Conservation (phyloP, 257 asterid species). For the Gentiana dahurica region DNA sequence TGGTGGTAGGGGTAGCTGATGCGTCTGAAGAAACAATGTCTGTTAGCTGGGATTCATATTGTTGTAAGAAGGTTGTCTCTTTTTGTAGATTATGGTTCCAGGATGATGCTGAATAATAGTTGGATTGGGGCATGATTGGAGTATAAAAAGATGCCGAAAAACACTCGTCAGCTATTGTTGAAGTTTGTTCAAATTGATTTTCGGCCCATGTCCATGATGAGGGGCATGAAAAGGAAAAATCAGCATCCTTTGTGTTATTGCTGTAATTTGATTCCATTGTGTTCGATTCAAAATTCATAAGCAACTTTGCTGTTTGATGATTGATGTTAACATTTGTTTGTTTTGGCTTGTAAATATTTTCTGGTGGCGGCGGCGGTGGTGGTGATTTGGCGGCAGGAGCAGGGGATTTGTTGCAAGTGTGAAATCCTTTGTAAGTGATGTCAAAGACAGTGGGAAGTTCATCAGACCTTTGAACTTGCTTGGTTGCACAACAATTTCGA, state of each 20-base stretch:
- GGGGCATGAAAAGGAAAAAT: conserved; percentile 44
- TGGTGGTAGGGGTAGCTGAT: conserved; percentile 41
- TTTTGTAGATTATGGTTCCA: conserved; percentile 17
- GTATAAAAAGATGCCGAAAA: conserved; percentile 35
- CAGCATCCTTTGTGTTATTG: conserved; percentile 18
- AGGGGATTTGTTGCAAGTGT: conserved; percentile 36
- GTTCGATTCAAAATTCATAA: conserved; percentile 35
- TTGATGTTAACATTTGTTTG: conserved; percentile 9
- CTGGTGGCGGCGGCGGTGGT: conserved; percentile 30
- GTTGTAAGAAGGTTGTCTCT: conserved; percentile 12
- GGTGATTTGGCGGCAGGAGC: conserved; percentile 13
- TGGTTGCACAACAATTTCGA: conserved; percentile 76
- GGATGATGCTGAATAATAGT: conserved; percentile 19
- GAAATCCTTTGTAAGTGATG: conserved; percentile 67
- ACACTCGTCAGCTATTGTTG: conserved; percentile 34
- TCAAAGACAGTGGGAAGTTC: conserved; percentile 66
- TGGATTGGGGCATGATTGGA: conserved; percentile 32
- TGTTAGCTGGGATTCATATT: conserved; percentile 30
- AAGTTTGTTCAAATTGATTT: conserved; percentile 22
- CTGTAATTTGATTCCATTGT: conserved; percentile 24
- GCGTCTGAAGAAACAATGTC: conserved; percentile 22
- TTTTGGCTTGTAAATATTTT: conserved; percentile 29
- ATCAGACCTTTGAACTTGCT: conserved; percentile 93
- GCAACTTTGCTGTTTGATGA: conserved; percentile 22
- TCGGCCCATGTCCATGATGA: conserved; percentile 31